Evolutionary conservation across 139 green algal species (phyloP).

Genomic region (Edaphochlamys debaryana): DNA sequence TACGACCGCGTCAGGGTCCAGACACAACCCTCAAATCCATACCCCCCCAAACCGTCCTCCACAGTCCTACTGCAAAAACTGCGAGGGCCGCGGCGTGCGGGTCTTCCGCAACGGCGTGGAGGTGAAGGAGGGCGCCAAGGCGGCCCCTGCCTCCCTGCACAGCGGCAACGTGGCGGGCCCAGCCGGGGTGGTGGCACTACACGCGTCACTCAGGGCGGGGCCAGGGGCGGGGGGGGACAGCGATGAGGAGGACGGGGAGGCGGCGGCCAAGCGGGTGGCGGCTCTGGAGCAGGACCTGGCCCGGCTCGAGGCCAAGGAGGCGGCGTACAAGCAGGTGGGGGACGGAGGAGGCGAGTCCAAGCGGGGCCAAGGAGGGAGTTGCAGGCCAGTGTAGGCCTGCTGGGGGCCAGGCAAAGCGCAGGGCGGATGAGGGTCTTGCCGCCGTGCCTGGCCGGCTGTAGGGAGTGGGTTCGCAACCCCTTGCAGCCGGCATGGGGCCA

Average conservation of each 20-base stretch:
- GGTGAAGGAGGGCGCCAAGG: background rate
- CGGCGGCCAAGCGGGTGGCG: background rate
- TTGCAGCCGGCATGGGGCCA: no score
- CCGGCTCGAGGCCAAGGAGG: background rate
- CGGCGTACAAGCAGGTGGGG: slow-evolving; percentile 7
- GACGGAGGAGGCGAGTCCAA: background rate
- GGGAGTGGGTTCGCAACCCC: no score
- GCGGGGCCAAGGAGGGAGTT: background rate
- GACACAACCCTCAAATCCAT: no score
- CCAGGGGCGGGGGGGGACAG: no score
- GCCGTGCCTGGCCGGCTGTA: no score
- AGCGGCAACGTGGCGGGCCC: background rate
- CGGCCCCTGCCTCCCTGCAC: background rate
- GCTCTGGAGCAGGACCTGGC: background rate
- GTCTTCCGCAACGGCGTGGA: slow-evolving; percentile 32
- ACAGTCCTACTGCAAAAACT: slow-evolving; percentile 25
- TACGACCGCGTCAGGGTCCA: no score
- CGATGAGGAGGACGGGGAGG: background rate
- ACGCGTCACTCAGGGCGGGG: no score
- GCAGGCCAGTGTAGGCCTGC: no score
- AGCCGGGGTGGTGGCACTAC: background rate
- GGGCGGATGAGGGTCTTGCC: no score
- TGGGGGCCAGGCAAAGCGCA: no score
- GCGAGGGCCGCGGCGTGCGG: slow-evolving; percentile 19
- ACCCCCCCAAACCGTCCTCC: no score